These are phyloP conservation scores for Cucurbita ficifolia DNA, from an alignment of 306 rosid species.

Conservation along the genomic window DNA sequence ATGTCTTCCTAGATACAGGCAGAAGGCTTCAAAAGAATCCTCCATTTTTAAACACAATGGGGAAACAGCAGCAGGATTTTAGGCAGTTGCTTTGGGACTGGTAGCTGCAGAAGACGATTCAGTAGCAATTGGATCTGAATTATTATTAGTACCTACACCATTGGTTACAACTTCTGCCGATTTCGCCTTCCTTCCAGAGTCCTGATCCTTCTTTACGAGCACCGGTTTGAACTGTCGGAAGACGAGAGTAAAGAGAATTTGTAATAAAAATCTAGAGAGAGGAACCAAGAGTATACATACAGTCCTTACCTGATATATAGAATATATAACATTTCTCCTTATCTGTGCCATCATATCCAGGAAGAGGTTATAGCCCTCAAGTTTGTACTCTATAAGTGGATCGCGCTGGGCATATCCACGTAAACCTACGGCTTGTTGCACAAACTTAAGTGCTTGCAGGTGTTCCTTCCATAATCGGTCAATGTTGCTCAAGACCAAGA, in stretches of 20 bases:
- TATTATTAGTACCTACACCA: slow-evolving; percentile 17
- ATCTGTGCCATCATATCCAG: slow-evolving; percentile 98
- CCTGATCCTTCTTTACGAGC: slow-evolving; percentile 58
- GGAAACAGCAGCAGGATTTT: neutral
- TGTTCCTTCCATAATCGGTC: slow-evolving; percentile 97
- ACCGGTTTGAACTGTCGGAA: slow-evolving; percentile 74
- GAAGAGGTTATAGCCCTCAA: slow-evolving; percentile 97
- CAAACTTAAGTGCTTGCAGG: slow-evolving; percentile 80
- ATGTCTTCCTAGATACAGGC: neutral
- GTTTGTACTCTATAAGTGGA: slow-evolving; percentile 93
- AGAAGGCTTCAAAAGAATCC: neutral
- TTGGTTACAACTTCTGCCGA: slow-evolving; percentile 30
- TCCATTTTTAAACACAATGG: neutral
- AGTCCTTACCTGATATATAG: slow-evolving; percentile 66
- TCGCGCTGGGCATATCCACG: slow-evolving; percentile 93
- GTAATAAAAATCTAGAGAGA: neutral
- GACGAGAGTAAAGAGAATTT: neutral
- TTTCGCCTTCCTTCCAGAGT: slow-evolving; percentile 23
- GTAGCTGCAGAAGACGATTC: slow-evolving; percentile 48
- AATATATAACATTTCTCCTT: slow-evolving; percentile 90
- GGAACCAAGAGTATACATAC: neutral
- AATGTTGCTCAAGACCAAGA: slow-evolving; percentile 73
- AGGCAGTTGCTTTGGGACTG: slow-evolving; percentile 16
- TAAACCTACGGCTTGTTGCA: slow-evolving; percentile 91
- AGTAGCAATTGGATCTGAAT: slow-evolving; percentile 33